A percentile compares a stretch with the other conserved stretches of the same genome.
These are phyloP conservation scores for Basidioascus undulatus DNA, from an alignment of 768 basidiomycete species.

Conservation along the genomic window DNA sequence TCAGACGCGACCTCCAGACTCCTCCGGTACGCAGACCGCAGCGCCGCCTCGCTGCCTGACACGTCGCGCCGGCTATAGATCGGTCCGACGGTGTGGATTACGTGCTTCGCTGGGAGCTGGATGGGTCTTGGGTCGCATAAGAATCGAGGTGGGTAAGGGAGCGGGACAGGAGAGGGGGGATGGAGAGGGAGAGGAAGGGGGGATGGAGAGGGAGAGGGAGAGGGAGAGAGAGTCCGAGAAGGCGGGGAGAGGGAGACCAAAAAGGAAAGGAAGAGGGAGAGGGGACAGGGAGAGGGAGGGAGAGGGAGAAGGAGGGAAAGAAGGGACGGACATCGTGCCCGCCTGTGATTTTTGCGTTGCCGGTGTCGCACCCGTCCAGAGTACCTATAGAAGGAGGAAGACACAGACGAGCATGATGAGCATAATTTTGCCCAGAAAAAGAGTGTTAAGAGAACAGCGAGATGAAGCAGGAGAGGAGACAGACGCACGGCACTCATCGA, in stretches of 20 bases:
- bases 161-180: too few relatives aligned
- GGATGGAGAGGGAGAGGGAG: too few relatives aligned
- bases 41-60: conserved; percentile 24
- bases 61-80: conserved; percentile 26
- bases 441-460: neutral
- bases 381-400: conserved; percentile 26
- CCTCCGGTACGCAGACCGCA: conserved; percentile 37
- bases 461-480: neutral
- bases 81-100: conserved; percentile 68
- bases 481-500: conserved; percentile 21
- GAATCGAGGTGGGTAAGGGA: too few relatives aligned
- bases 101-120: conserved; percentile 30
- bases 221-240: too few relatives aligned
- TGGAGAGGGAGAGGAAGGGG: too few relatives aligned
- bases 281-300: neutral
- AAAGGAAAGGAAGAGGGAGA: neutral
- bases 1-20: conserved; percentile 39
- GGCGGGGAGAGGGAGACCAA: too few relatives aligned
- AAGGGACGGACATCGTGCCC: conserved; percentile 57
- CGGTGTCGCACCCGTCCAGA: conserved; percentile 42
- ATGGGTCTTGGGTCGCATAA: too few relatives aligned
- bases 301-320: conserved; percentile 17
- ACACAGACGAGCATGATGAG: too few relatives aligned
- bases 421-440: too few relatives aligned
- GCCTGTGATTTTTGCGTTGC: conserved; percentile 52